These are phyloP conservation scores for Apiotrichum gamsii DNA, from an alignment of 1,284 basidiomycete species.

Conservation along the genomic window DNA sequence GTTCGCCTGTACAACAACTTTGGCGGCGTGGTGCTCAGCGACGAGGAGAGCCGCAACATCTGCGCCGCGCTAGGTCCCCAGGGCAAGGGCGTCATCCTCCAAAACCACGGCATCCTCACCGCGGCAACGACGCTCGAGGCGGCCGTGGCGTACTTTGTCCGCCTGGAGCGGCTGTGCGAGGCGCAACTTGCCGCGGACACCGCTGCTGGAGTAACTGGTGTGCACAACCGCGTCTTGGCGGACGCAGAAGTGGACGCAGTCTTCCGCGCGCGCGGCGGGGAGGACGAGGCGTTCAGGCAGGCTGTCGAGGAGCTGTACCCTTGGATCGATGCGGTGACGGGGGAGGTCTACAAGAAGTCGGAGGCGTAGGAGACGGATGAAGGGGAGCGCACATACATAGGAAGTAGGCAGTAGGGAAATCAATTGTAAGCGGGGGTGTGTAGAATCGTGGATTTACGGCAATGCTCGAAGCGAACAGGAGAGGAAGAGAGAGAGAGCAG, in stretches of 20 bases:
- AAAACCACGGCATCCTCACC: slow-evolving; percentile 38
- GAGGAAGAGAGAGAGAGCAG: too few relatives aligned
- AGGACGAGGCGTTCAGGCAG: slow-evolving; percentile 36
- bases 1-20: slow-evolving; percentile 37
- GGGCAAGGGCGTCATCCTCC: slow-evolving; percentile 40
- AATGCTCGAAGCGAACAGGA: too few relatives aligned
- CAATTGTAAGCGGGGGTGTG: too few relatives aligned
- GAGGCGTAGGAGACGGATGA: too few relatives aligned
- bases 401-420: too few relatives aligned
- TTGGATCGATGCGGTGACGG: slow-evolving; percentile 15
- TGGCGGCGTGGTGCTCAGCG: slow-evolving; percentile 46
- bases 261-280: slow-evolving; percentile 52
- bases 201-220: slow-evolving; percentile 31
- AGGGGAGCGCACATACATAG: too few relatives aligned
- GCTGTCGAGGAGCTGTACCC: slow-evolving; percentile 23
- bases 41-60: slow-evolving; percentile 45
- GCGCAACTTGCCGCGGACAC: slow-evolving; percentile 32
- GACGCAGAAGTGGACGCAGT: slow-evolving; percentile 56
- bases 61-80: slow-evolving; percentile 41
- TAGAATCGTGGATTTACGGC: too few relatives aligned
- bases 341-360: slow-evolving; percentile 19
- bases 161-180: slow-evolving; percentile 29
- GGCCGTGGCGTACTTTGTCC: slow-evolving; percentile 28
- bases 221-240: slow-evolving; percentile 53
- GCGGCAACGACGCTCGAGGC: slow-evolving; percentile 25